A percentile compares a stretch with the other conserved stretches of the same genome.
Evolutionary conservation across 768 basidiomycete species (phyloP).

Genomic region (Tulasnella sp.): DNA sequence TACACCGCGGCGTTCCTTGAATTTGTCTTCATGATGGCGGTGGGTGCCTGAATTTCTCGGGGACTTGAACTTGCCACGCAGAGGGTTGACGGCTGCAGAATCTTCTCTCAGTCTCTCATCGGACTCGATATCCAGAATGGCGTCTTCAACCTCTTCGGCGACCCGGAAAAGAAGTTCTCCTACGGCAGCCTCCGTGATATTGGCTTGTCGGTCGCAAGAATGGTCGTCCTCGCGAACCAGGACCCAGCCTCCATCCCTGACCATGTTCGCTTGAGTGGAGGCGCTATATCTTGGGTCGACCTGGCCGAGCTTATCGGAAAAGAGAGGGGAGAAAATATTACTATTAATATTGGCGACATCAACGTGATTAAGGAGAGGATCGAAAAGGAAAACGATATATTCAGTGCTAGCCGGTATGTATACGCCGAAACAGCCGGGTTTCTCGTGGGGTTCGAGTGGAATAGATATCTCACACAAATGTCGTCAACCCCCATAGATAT

Average conservation of each 20-base stretch:
- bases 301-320: not conserved
- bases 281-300: not conserved
- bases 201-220: too few relatives aligned
- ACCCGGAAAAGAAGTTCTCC: not conserved
- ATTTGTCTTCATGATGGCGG: not conserved
- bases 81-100: too few relatives aligned
- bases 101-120: not conserved
- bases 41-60: not conserved
- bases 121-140: constrained; percentile 8
- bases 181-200: not conserved
- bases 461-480: not conserved
- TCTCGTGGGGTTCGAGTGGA: not conserved
- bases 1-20: not conserved
- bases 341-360: too few relatives aligned
- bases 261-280: not conserved
- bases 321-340: not conserved
- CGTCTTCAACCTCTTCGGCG: not conserved
- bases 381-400: not conserved
- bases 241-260: not conserved
- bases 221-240: not conserved
- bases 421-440: not conserved
- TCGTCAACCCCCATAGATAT: not conserved
- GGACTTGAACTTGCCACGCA: too few relatives aligned
- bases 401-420: not conserved
- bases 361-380: not conserved